Evolutionary conservation across 148 eudicot species (phyloP).

Genomic region (Talinum fruticosum): DNA sequence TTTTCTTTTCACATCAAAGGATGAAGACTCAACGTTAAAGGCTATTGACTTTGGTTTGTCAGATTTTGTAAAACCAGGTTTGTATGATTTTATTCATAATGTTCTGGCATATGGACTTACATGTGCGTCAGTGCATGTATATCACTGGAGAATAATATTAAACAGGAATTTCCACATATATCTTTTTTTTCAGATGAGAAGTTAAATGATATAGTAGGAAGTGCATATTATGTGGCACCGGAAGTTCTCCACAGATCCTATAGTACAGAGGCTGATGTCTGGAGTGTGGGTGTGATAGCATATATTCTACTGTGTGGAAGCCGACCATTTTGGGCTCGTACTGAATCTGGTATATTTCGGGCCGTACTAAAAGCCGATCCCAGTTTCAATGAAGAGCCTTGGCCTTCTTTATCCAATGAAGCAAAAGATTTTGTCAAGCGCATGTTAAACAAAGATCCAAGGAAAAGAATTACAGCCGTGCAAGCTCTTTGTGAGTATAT

Average conservation of each 20-base stretch:
- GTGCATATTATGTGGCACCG: constrained; percentile 97
- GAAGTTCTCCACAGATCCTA: constrained; percentile 97
- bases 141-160: constrained; percentile 4
- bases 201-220: constrained; percentile 96
- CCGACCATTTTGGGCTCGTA: constrained; percentile 97
- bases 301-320: constrained; percentile 93
- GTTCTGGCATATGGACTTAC: not conserved
- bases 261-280: constrained; percentile 89
- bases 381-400: constrained; percentile 81
- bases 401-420: constrained; percentile 80
- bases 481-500: constrained; percentile 75
- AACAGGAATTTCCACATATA: not conserved
- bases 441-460: constrained; percentile 83
- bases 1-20: constrained; percentile 80
- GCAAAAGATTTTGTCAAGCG: constrained; percentile 90
- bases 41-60: constrained; percentile 99
- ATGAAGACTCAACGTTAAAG: constrained; percentile 72
- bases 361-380: constrained; percentile 94
- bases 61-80: constrained; percentile 97
- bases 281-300: constrained; percentile 95
- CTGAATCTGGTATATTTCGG: constrained; percentile 93
- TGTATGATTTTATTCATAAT: constrained; percentile 22
- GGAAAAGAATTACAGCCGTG: constrained; percentile 92
- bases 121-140: not conserved
- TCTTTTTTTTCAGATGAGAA: constrained; percentile 60